Evolutionary conservation across 2,329 filamentous ascomycete species (phyloP), one percentile per base, ranked within the genome.

Genomic region (Didymella keratinophila): DNA sequence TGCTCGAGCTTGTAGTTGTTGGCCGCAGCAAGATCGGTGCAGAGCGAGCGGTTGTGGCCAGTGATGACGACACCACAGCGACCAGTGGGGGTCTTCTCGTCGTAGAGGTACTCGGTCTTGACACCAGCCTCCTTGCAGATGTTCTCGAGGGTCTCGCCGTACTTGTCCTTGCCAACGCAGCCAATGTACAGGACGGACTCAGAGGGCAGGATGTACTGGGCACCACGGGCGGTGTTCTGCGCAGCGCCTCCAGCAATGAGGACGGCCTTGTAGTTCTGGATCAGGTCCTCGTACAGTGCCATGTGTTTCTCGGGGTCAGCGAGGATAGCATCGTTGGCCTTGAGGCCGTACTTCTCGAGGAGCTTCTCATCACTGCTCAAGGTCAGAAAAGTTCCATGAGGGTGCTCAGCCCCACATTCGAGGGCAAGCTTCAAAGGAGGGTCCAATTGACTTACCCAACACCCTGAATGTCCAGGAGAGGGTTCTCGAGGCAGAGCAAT

Each of bases 1-100:
- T 99, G 95, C 64, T 95, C 92, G 51, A 97, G 78, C 80, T 94
- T 94, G 83, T 99, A 99, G 83, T 93, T 90, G 84, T 99, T 99
- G 70, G 95, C 95, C 62, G 95, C 95, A 63, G 90, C 95, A 57
- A 99, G 89, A 75, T 98, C 93, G 62, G 95, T 99, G 84, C 90
- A 91, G 84, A 99, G 89, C 77, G 89, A 93, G 73, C 95, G 89
- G 87, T 98, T 89, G 84, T 97, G 92, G 76, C 93, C 95, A 36
- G 94, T 99, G 80, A 99, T 97, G 78, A 99, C 87, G 67, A 95
- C 95, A 79, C 92, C 95, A 79, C 95, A 99, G 74, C 93, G 92
- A 71, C 95, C 95, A 34, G 95, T 99, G 66, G 92, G 89, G 70
- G 89, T 83, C 76, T 87, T 85, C 71, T 91, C 86, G 77, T 98